Base-by-base conservation (phyloP, 2,329 filamentous ascomycete species). In the Lomentospora prolificans region DNA sequence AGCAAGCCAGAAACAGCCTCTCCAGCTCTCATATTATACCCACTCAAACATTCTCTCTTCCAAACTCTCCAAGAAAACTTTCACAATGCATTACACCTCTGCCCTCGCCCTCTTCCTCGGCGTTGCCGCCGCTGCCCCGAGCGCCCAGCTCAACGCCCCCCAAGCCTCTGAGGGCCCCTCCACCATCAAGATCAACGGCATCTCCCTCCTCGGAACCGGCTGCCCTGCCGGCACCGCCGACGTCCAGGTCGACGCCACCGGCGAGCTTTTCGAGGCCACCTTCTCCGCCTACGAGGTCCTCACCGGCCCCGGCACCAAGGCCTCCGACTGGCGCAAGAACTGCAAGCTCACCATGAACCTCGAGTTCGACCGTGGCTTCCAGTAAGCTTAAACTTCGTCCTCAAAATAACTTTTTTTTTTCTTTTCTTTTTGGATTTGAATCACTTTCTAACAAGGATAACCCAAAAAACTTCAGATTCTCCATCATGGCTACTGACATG, bases 111-210 rank as follows among this genome's bases (percentile, higher is more conserved):
- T 55, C 25, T 36, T 55, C 41, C 39, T 50, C 53, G 61, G 65
- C 10, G 36, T 55, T 24, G 53, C 27, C 7, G 39, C 41, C 28
- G 69, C 65, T 14, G 67, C 61, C 14, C 61, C 65, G 22, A 52
- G 75, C 2, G 58, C 65, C 0, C 60, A 64, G 7, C 61, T 79
- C 3, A 79, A 78, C 58, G 72, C 69, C 0, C 80, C 77, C 57
- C 72, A 71, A 0, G 63, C 76, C 0, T 72, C 73, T 25, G 69
- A 66, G 0, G 74, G 71, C 60, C 75, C 72, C 59, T 66, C 69
- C 10, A 62, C 65, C 17, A 72, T 64, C 52, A 63, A 57, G 55
- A 57, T 65, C 55, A 33, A 44, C 7, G 61, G 60, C 39, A 24
- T 65, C 27, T 62, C 57, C 31, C 58, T 63, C 27, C 58, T 64